phyloP scores from a whole-genome alignment of 2,329 filamentous ascomycete genomes.

The Tolypocladium endophyticum region DNA sequence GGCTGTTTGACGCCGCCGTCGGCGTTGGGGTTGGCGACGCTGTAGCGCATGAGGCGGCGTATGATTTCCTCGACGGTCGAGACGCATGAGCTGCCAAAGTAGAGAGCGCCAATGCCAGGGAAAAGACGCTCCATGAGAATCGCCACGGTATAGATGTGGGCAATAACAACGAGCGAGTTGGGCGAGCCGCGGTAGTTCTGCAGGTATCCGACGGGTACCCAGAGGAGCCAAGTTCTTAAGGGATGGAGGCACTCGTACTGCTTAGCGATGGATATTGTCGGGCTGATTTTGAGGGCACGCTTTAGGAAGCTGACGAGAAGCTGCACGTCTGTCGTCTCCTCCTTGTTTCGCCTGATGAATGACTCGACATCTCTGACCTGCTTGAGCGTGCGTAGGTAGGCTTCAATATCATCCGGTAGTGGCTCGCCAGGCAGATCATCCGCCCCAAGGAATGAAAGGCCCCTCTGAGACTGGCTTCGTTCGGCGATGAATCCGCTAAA shows the following conservation, averaged over 20 bases:
- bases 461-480: slow-evolving; percentile 52
- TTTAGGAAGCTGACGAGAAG: slow-evolving; percentile 65
- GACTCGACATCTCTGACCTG: slow-evolving; percentile 59
- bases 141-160: slow-evolving; percentile 84
- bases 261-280: slow-evolving; percentile 61
- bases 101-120: slow-evolving; percentile 82
- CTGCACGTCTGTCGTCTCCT: slow-evolving; percentile 57
- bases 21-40: slow-evolving; percentile 33
- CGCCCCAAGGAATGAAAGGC: slow-evolving; percentile 51
- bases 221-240: slow-evolving; percentile 87
- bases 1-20: slow-evolving; percentile 41
- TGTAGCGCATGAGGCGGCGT: slow-evolving; percentile 60
- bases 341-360: slow-evolving; percentile 57
- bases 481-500: slow-evolving; percentile 75
- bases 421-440: slow-evolving; percentile 52
- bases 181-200: slow-evolving; percentile 67
- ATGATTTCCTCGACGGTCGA: slow-evolving; percentile 80
- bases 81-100: slow-evolving; percentile 72
- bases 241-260: slow-evolving; percentile 86
- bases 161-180: slow-evolving; percentile 70
- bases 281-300: slow-evolving; percentile 59
- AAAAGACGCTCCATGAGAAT: slow-evolving; percentile 84
- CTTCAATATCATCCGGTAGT: slow-evolving; percentile 58
- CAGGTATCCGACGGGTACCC: slow-evolving; percentile 79
- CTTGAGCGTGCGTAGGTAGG: slow-evolving; percentile 55